Conservation (phyloP, 2,329 filamentous ascomycete species). For the Cladophialophora exuberans region DNA sequence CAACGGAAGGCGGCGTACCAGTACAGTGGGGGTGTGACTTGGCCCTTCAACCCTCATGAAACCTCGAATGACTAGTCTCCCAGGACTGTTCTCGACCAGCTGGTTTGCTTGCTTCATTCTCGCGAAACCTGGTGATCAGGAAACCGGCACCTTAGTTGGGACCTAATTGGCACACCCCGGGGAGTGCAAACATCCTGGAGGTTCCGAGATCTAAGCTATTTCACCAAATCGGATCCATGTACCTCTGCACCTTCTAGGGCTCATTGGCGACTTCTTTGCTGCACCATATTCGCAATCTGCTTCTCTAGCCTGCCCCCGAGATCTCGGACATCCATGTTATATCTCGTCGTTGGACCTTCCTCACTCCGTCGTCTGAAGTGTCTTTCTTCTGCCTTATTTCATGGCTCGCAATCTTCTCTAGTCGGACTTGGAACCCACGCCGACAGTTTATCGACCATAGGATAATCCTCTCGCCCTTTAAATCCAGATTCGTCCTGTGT, state of each 20-base stretch:
- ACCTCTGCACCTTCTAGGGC: slow-evolving; percentile 1
- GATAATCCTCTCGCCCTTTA: too few species aligned
- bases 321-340: slow-evolving; percentile 8
- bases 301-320: slow-evolving; percentile 1
- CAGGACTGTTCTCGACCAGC: background rate
- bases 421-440: background rate
- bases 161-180: slow-evolving; percentile 16
- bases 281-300: slow-evolving; percentile 1
- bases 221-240: slow-evolving; percentile 8
- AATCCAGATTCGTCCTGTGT: too few species aligned
- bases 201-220: slow-evolving; percentile 5
- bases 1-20: too few species aligned
- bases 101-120: background rate
- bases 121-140: background rate
- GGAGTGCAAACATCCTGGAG: slow-evolving; percentile 19
- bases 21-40: slow-evolving; percentile 1
- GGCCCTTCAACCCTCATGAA: background rate
- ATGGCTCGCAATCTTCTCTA: background rate
- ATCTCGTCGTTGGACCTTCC: background rate
- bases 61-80: slow-evolving; percentile 4
- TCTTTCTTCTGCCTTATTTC: background rate
- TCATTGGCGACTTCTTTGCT: slow-evolving; percentile 5
- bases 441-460: too few species aligned
- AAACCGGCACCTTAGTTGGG: too few species aligned
- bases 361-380: background rate